phyloP scores from a whole-genome alignment of 768 basidiomycete species.

The Mrakia blollopis region DNA sequence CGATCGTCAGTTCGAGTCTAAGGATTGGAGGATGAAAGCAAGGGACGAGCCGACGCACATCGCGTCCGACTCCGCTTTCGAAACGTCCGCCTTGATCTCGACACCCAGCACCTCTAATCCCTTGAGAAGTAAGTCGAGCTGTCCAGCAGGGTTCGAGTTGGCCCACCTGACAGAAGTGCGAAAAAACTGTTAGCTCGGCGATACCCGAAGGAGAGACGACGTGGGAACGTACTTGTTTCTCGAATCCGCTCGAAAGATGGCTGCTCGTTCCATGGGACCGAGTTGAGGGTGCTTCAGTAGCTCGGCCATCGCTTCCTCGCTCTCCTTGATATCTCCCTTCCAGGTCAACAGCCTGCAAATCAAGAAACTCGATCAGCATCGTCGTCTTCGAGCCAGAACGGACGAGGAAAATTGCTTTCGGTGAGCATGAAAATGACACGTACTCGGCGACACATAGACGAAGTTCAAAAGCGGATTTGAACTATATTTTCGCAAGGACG shows the following conservation, averaged over 20 bases:
- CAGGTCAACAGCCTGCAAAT: conserved; percentile 56
- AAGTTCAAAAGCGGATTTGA: conserved; percentile 48
- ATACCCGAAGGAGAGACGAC: no score
- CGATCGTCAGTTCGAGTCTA: neutral
- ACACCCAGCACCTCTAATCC: conserved; percentile 50
- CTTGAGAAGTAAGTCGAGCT: neutral
- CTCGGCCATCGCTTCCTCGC: neutral
- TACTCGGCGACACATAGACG: conserved; percentile 60
- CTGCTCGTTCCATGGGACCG: neutral
- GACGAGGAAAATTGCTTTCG: no score
- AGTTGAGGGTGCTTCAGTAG: neutral
- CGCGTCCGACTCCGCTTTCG: conserved; percentile 34
- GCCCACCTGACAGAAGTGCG: no score
- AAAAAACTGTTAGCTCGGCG: no score
- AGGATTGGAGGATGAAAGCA: neutral
- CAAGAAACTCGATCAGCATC: neutral
- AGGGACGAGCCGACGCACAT: neutral
- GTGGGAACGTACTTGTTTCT: conserved; percentile 9
- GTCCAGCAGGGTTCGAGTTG: neutral
- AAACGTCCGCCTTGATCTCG: conserved; percentile 56
- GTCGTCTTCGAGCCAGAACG: neutral
- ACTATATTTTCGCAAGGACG: neutral
- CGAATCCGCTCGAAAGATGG: neutral
- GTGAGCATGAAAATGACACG: conserved; percentile 44
- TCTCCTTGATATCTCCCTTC: conserved; percentile 50